These are phyloP conservation scores for Jimgerdemannia flammicorona DNA, from an alignment of 192 early-diverging fungal species.

Conservation along the genomic window DNA sequence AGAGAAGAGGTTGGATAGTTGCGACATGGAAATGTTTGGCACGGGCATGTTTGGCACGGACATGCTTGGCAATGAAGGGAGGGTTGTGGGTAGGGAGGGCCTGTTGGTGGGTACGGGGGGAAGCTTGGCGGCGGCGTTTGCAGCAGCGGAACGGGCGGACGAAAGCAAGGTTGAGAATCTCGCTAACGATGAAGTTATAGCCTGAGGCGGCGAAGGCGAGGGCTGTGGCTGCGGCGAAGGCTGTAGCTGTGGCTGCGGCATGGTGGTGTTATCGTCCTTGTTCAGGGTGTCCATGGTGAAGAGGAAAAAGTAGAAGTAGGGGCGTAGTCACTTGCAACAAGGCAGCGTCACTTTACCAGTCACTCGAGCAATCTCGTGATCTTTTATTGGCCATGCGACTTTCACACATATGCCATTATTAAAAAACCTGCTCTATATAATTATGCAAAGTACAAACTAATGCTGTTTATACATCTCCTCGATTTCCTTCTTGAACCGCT, in stretches of 20 bases:
- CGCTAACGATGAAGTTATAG: background rate
- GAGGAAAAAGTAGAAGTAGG: background rate
- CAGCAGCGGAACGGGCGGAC: background rate
- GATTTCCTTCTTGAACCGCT: constrained; percentile 22
- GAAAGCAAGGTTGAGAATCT: background rate
- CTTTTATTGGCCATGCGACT: background rate
- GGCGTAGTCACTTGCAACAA: background rate
- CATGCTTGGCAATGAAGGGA: background rate
- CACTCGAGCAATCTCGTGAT: background rate
- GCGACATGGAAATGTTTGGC: background rate
- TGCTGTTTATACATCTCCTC: constrained; percentile 22
- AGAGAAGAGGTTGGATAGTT: background rate
- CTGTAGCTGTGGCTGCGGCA: background rate
- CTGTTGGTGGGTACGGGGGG: background rate
- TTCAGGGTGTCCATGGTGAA: background rate
- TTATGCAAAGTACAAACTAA: background rate
- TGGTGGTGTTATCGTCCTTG: too few relatives aligned
- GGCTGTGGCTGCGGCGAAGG: too few relatives aligned
- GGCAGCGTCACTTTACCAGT: background rate
- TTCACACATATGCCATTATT: background rate
- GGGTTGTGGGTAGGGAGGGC: background rate
- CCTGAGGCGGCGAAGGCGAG: too few relatives aligned
- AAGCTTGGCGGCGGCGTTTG: background rate
- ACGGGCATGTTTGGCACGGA: background rate
- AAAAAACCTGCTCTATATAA: too few relatives aligned